A percentile compares a stretch with the other conserved stretches of the same genome.
phyloP scores from a whole-genome alignment of 2,329 filamentous ascomycete species.

The Dactylonectria macrodidyma region DNA sequence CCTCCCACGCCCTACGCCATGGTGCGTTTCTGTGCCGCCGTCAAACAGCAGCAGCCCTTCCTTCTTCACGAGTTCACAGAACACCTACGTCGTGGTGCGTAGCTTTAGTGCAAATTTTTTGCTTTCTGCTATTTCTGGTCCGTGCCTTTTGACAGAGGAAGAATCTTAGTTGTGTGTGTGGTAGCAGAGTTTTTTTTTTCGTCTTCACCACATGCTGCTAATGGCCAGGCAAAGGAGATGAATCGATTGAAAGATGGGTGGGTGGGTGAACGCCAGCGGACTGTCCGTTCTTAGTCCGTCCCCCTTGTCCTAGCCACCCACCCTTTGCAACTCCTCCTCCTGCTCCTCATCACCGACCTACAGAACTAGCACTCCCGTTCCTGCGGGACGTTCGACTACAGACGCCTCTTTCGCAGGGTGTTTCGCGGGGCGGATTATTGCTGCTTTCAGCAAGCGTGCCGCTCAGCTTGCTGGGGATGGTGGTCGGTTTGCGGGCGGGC shows the following conservation, averaged over 20 bases:
- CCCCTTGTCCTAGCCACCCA: constrained; percentile 5
- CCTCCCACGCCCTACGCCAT: constrained; percentile 3
- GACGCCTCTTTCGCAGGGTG: constrained; percentile 19
- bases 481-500: constrained; percentile 42
- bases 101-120: background rate
- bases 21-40: constrained; percentile 10
- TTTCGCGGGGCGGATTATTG: constrained; percentile 38
- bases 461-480: constrained; percentile 33
- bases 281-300: background rate
- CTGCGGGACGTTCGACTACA: constrained; percentile 39
- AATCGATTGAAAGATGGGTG: constrained; percentile 12
- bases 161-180: background rate
- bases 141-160: background rate
- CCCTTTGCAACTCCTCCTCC: constrained; percentile 16
- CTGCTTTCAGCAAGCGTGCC: constrained; percentile 37
- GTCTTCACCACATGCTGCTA: background rate
- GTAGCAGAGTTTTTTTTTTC: background rate
- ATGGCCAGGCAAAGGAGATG: constrained; percentile 6
- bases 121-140: background rate
- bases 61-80: too few relatives aligned
- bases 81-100: too few relatives aligned
- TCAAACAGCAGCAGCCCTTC: background rate
- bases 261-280: constrained; percentile 5
- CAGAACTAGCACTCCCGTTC: constrained; percentile 35
- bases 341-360: constrained; percentile 20